Conservation (phyloP, 1,139 yeast species). For the Saccharomycopsis crataegensis region DNA sequence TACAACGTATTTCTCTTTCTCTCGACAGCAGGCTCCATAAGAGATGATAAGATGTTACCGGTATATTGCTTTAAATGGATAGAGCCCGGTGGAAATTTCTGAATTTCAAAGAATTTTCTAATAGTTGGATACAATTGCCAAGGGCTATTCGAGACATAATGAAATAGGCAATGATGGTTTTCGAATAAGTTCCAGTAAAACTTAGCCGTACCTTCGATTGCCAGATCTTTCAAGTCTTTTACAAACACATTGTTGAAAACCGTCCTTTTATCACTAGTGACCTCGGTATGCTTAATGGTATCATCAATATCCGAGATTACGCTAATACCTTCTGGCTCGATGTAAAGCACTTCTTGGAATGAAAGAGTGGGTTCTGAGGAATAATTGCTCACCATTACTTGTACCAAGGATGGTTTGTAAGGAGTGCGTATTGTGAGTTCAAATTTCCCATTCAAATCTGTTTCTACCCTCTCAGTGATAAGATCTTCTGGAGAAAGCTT, state of each 20-base stretch:
- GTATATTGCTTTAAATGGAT: conserved; percentile 79
- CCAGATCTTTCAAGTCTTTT: conserved; percentile 56
- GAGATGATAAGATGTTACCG: conserved; percentile 56
- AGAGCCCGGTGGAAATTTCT: conserved; percentile 59
- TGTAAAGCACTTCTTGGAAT: conserved; percentile 38
- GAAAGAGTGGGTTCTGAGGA: conserved; percentile 41
- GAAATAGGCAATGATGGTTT: conserved; percentile 39
- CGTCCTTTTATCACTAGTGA: conserved; percentile 78
- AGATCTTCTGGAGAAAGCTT: conserved; percentile 24
- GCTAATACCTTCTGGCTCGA: conserved; percentile 49
- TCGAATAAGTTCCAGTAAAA: conserved; percentile 49
- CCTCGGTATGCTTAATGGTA: conserved; percentile 85
- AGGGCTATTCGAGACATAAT: conserved; percentile 93
- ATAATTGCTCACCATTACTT: conserved; percentile 29
- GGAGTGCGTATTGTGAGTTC: conserved; percentile 40
- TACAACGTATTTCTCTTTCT: conserved; percentile 63
- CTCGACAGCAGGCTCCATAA: conserved; percentile 82
- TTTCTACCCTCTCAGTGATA: conserved; percentile 28
- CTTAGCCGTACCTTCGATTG: conserved; percentile 61
- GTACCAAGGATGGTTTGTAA: conserved; percentile 49
- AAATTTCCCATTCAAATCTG: conserved; percentile 59
- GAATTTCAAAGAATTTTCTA: conserved; percentile 46
- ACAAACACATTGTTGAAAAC: conserved; percentile 71
- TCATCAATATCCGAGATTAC: conserved; percentile 92
- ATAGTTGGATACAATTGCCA: conserved; percentile 76